Percentiles rank a stretch among this genome's conserved stretches.
phyloP scores from a whole-genome alignment of 306 rosid species.

The Cajanus cajan region DNA sequence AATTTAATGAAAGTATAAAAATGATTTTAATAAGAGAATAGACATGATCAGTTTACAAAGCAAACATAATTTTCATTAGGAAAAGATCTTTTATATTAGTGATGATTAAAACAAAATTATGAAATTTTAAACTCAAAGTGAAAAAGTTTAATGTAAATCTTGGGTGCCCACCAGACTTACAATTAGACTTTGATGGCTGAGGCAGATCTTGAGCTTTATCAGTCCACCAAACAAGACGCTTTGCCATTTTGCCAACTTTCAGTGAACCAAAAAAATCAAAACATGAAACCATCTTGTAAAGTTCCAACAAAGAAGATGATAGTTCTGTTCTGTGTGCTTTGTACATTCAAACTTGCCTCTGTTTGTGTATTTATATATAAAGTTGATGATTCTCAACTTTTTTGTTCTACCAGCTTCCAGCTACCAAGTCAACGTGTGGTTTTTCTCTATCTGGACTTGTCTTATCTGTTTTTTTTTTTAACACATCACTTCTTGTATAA shows the following conservation, averaged over 20 bases:
- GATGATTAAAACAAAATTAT: too few species aligned
- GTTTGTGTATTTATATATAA: background rate
- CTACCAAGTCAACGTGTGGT: conserved; percentile 1
- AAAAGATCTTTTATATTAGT: too few species aligned
- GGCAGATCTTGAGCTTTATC: background rate
- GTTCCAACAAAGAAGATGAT: too few species aligned
- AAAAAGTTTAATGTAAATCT: too few species aligned
- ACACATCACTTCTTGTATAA: too few species aligned
- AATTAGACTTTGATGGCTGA: background rate
- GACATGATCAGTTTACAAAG: too few species aligned
- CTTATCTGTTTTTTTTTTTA: too few species aligned
- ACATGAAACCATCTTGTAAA: background rate
- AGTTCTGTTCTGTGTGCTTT: too few species aligned
- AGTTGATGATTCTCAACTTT: background rate
- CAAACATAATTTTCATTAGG: too few species aligned
- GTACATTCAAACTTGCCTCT: background rate
- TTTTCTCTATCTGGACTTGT: background rate
- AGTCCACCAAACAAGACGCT: background rate
- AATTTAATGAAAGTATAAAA: background rate
- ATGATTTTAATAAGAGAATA: too few species aligned
- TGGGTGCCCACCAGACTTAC: too few species aligned
- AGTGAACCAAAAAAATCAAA: background rate
- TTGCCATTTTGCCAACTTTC: background rate
- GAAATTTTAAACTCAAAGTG: too few species aligned
- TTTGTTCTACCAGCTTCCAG: background rate